phyloP scores from a whole-genome alignment of 1,139 yeast genomes.

The Saccharomyces uvarum region DNA sequence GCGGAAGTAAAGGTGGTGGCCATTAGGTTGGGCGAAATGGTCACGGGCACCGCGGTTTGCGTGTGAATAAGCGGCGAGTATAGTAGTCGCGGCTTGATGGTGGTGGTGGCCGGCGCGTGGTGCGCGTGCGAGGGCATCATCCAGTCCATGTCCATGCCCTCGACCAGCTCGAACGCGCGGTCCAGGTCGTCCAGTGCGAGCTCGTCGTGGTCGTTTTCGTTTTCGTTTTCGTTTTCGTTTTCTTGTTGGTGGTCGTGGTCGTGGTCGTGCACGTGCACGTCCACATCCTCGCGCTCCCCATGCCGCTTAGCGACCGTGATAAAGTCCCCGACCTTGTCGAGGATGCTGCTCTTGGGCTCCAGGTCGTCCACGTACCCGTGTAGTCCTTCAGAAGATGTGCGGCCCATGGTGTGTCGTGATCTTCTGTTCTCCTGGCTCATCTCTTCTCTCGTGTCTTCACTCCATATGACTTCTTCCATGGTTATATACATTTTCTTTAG shows the following conservation, averaged over 20 bases:
- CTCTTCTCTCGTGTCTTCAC: background rate
- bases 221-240: slow-evolving; percentile 6
- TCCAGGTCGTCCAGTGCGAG: background rate
- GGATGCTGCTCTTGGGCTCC: slow-evolving; percentile 22
- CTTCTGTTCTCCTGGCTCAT: background rate
- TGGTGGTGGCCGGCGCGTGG: background rate
- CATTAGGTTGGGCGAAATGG: background rate
- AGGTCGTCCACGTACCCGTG: slow-evolving; percentile 9
- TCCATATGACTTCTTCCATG: background rate
- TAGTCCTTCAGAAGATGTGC: background rate
- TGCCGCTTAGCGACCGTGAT: background rate
- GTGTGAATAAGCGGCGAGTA: background rate
- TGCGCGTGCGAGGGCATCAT: background rate
- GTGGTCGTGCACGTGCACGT: slow-evolving; percentile 1
- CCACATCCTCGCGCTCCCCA: slow-evolving; percentile 7
- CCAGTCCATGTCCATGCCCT: background rate
- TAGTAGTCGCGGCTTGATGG: background rate
- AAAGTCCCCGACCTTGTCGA: slow-evolving; percentile 27
- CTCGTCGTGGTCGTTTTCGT: background rate
- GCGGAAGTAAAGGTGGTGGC: background rate
- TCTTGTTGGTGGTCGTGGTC: slow-evolving; percentile 1
- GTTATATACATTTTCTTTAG: slow-evolving; percentile 4
- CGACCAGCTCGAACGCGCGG: background rate
- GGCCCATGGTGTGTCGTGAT: background rate
- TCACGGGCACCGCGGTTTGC: background rate